These are phyloP conservation scores for Anisogramma anomala DNA, from an alignment of 2,329 filamentous ascomycete species.

Conservation along the genomic window DNA sequence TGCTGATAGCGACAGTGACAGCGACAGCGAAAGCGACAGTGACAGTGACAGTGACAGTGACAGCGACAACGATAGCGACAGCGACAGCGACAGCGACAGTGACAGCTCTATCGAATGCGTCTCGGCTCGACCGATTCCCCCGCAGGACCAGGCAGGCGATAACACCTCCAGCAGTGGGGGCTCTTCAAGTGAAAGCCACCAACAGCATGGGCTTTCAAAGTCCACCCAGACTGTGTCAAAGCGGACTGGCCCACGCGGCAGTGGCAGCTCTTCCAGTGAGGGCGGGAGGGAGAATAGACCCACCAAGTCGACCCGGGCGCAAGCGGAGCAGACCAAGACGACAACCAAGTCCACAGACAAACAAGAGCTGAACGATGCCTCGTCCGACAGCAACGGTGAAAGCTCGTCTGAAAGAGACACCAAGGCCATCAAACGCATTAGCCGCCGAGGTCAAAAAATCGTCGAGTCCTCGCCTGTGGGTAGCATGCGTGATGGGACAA, in stretches of 20 bases:
- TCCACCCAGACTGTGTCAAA: background rate
- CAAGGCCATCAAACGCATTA: background rate
- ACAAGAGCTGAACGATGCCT: background rate
- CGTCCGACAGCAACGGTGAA: conserved; percentile 1
- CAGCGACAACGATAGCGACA: background rate
- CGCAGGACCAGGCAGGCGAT: conserved; percentile 7
- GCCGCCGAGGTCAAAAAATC: background rate
- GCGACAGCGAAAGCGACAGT: too few species aligned
- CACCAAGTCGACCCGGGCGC: background rate
- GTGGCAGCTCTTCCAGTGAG: background rate
- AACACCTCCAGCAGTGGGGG: conserved; percentile 2
- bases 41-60: too few species aligned
- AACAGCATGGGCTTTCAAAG: background rate
- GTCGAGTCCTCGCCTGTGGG: background rate
- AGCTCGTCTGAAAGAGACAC: background rate
- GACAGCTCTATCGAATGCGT: conserved; percentile 19
- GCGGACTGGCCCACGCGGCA: background rate
- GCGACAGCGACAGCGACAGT: conserved; percentile 9
- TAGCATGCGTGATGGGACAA: background rate
- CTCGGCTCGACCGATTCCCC: background rate
- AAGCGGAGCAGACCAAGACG: background rate
- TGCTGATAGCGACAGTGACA: too few species aligned
- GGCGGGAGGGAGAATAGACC: background rate
- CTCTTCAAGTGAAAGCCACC: background rate
- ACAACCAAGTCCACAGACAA: background rate